These are phyloP conservation scores for sorghum (Sorghum bicolor) DNA, from an alignment of 176 grass and related monocot genomes.

Conservation along the genomic window DNA sequence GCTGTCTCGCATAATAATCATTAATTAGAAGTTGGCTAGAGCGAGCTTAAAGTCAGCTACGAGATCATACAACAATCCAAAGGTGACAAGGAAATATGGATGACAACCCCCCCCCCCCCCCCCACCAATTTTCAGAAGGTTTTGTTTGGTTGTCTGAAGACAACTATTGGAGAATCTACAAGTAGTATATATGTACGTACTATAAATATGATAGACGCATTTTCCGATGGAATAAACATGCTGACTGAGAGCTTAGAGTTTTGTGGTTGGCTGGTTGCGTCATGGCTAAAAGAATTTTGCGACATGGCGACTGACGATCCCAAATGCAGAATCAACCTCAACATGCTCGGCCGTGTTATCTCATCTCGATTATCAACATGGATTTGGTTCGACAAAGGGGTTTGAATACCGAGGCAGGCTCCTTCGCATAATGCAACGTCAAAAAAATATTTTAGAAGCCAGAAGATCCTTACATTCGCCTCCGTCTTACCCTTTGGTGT, in stretches of 20 bases:
- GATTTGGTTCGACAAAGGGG: too few relatives aligned
- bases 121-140: neutral
- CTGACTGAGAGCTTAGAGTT: neutral
- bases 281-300: neutral
- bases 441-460: too few relatives aligned
- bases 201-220: neutral
- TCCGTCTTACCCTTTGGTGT: too few relatives aligned
- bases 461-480: too few relatives aligned
- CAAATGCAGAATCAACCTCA: neutral
- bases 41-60: neutral
- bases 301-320: neutral
- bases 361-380: too few relatives aligned
- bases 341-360: too few relatives aligned
- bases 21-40: neutral
- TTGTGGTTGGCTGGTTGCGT: neutral
- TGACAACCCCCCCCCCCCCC: neutral
- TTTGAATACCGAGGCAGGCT: too few relatives aligned
- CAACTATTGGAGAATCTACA: neutral
- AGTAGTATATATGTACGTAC: neutral
- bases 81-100: neutral
- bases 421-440: too few relatives aligned
- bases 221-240: neutral
- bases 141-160: conserved; percentile 14
- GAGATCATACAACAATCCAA: neutral
- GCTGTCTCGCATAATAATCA: neutral